These are phyloP conservation scores for Penicillium paradoxum DNA, from an alignment of 495 filamentous ascomycete genomes.

Conservation along the genomic window DNA sequence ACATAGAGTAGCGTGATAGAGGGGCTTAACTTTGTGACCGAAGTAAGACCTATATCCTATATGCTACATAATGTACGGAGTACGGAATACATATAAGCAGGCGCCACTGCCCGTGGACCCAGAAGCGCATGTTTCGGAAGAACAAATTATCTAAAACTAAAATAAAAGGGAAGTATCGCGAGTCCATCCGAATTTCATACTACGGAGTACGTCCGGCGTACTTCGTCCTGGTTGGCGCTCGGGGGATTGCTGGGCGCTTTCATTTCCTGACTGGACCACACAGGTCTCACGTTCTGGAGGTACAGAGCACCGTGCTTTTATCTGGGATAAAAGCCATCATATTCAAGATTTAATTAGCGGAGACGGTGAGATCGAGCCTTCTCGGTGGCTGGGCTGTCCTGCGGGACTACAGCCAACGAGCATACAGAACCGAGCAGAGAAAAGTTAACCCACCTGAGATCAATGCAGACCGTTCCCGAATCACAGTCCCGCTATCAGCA, in stretches of 20 bases:
- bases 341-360: slow-evolving; percentile 34
- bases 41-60: neutral
- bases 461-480: slow-evolving; percentile 26
- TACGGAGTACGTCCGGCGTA: slow-evolving; percentile 7
- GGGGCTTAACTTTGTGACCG: slow-evolving; percentile 27
- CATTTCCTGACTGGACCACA: slow-evolving; percentile 29
- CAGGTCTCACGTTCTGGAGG: slow-evolving; percentile 8
- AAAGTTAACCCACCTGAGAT: slow-evolving; percentile 20
- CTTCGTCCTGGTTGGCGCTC: slow-evolving; percentile 33
- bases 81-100: slow-evolving; percentile 12
- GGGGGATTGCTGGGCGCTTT: slow-evolving; percentile 23
- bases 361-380: slow-evolving; percentile 30
- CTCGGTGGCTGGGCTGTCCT: slow-evolving; percentile 25
- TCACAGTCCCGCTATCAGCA: slow-evolving; percentile 22
- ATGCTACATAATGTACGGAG: slow-evolving; percentile 8
- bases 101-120: slow-evolving; percentile 14
- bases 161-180: slow-evolving; percentile 7
- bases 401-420: slow-evolving; percentile 33
- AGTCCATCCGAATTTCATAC: slow-evolving; percentile 30
- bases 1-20: slow-evolving; percentile 25
- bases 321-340: slow-evolving; percentile 12
- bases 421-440: slow-evolving; percentile 23
- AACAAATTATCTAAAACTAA: slow-evolving; percentile 3
- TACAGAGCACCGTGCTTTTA: slow-evolving; percentile 6
- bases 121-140: slow-evolving; percentile 8